Percentiles rank a stretch among this genome's conserved stretches.
Conservation (phyloP, 2,329 filamentous ascomycete genomes). For the Nemania bipapillata region DNA sequence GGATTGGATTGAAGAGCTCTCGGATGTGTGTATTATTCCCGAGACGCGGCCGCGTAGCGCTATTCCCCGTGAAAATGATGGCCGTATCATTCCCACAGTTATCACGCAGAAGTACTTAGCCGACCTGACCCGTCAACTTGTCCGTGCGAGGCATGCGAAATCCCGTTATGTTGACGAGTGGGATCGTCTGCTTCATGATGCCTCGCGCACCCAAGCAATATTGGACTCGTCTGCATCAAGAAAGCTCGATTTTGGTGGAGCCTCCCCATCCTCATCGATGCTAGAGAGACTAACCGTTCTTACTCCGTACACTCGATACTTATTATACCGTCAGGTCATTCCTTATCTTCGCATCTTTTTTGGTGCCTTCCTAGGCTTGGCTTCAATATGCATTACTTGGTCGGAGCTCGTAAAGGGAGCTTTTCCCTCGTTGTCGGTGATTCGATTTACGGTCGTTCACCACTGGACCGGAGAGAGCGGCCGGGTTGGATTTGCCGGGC, state of each 20-base stretch:
- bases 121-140: slow-evolving; percentile 83
- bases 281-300: slow-evolving; percentile 69
- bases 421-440: slow-evolving; percentile 77
- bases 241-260: slow-evolving; percentile 77
- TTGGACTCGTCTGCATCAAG: slow-evolving; percentile 85
- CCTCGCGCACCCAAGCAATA: slow-evolving; percentile 79
- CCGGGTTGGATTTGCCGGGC: slow-evolving; percentile 85
- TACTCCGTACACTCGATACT: slow-evolving; percentile 83
- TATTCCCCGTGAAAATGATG: slow-evolving; percentile 57
- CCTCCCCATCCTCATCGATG: slow-evolving; percentile 65
- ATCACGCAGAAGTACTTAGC: slow-evolving; percentile 94
- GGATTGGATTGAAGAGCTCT: slow-evolving; percentile 96
- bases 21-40: slow-evolving; percentile 76
- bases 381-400: slow-evolving; percentile 88
- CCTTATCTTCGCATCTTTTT: slow-evolving; percentile 73
- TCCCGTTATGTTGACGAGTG: slow-evolving; percentile 87
- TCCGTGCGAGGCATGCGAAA: slow-evolving; percentile 83
- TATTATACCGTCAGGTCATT: slow-evolving; percentile 77
- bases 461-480: slow-evolving; percentile 76
- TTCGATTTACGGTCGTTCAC: slow-evolving; percentile 75
- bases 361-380: slow-evolving; percentile 75
- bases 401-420: slow-evolving; percentile 90
- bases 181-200: slow-evolving; percentile 79
- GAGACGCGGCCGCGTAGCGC: slow-evolving; percentile 65
- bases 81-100: slow-evolving; percentile 74